Evolutionary conservation across 768 basidiomycete genomes (phyloP).

Genomic region (Calocera viscosa): DNA sequence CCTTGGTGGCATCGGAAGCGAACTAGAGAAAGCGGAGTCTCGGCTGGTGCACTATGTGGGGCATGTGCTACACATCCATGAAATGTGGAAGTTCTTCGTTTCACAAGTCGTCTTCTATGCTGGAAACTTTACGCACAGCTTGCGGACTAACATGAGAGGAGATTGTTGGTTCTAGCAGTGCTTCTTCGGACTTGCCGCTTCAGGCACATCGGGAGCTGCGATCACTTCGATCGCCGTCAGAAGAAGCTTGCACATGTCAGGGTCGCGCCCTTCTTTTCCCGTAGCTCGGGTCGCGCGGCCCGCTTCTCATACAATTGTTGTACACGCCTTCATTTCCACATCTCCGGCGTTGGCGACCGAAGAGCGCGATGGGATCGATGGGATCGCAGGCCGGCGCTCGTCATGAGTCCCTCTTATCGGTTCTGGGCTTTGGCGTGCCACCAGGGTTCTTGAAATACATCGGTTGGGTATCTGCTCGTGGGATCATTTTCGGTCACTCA

Average conservation of each 20-base stretch:
- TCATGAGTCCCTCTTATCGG: slow-evolving; percentile 1
- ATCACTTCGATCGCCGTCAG: background rate
- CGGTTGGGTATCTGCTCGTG: background rate
- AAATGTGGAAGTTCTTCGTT: too few species aligned
- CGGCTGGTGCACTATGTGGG: background rate
- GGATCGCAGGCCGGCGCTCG: background rate
- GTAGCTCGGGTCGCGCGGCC: background rate
- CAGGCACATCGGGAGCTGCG: background rate
- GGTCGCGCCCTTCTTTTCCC: background rate
- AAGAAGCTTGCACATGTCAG: background rate
- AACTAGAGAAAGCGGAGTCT: background rate
- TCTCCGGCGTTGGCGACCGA: background rate
- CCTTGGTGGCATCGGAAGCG: background rate
- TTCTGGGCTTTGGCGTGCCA: background rate
- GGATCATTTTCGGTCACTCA: background rate
- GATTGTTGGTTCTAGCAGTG: background rate
- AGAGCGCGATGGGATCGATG: background rate
- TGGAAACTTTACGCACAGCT: too few species aligned
- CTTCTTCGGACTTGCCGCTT: background rate
- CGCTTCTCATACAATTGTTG: background rate
- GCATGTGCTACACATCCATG: background rate
- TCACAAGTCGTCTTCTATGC: too few species aligned
- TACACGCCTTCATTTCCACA: background rate
- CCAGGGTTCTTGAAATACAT: background rate
- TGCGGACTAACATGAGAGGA: too few species aligned